These are phyloP conservation scores for Rehmannia glutinosa DNA, from an alignment of 257 asterid species.

Conservation along the genomic window DNA sequence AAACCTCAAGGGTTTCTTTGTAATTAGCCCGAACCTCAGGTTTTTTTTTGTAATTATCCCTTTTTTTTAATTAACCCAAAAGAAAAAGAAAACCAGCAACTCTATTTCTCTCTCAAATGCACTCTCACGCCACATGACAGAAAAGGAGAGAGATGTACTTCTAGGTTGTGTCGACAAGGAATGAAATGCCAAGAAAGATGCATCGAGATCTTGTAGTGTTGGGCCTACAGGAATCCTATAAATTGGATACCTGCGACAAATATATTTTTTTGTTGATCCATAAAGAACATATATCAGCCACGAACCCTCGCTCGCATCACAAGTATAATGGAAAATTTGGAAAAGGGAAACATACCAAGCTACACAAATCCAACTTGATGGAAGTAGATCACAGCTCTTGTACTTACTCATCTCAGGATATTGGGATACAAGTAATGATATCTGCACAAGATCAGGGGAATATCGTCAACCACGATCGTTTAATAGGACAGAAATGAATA, in stretches of 20 bases:
- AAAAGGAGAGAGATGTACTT: constrained; percentile 34
- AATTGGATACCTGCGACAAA: constrained; percentile 67
- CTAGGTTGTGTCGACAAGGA: constrained; percentile 57
- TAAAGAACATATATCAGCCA: constrained; percentile 2
- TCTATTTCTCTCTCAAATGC: too few relatives aligned
- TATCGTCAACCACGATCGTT: constrained; percentile 17
- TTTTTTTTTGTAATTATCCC: too few relatives aligned
- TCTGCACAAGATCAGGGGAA: constrained; percentile 34
- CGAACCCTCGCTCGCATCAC: neutral
- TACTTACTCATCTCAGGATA: constrained; percentile 54
- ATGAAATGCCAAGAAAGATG: constrained; percentile 47
- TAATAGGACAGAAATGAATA: constrained; percentile 12
- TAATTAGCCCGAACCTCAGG: too few relatives aligned
- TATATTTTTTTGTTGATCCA: constrained; percentile 10
- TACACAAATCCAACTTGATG: constrained; percentile 81
- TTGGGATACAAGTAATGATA: constrained; percentile 50
- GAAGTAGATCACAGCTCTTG: constrained; percentile 80
- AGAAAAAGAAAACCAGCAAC: too few relatives aligned
- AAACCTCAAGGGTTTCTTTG: too few relatives aligned
- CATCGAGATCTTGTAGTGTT: constrained; percentile 46
- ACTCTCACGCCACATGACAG: constrained; percentile 1
- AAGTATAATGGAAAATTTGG: neutral
- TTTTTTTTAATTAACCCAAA: too few relatives aligned
- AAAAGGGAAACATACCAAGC: constrained; percentile 61
- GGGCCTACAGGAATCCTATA: constrained; percentile 55